Conservation (phyloP, 495 filamentous ascomycete species). For the Immersiella caudata region DNA sequence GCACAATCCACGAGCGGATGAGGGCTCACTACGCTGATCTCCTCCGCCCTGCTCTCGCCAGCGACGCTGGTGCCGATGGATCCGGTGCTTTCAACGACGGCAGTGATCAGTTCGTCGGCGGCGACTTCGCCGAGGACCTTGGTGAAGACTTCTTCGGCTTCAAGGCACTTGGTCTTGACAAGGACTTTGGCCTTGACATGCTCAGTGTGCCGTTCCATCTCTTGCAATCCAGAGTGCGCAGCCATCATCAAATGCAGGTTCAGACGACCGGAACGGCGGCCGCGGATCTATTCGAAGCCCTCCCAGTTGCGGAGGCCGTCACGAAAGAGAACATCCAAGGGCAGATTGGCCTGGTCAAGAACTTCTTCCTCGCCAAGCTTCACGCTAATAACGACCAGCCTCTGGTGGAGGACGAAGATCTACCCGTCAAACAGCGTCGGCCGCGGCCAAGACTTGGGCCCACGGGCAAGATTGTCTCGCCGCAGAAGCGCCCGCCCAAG, state of each 20-base stretch:
- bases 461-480: slow-evolving; percentile 90
- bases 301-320: slow-evolving; percentile 75
- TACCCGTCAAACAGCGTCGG: slow-evolving; percentile 86
- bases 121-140: slow-evolving; percentile 96
- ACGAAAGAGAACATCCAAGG: slow-evolving; percentile 72
- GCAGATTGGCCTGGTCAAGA: slow-evolving; percentile 83
- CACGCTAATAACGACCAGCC: slow-evolving; percentile 78
- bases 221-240: slow-evolving; percentile 86
- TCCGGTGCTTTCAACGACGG: slow-evolving; percentile 91
- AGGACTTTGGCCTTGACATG: slow-evolving; percentile 80
- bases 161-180: slow-evolving; percentile 89
- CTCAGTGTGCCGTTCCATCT: slow-evolving; percentile 93
- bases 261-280: slow-evolving; percentile 56
- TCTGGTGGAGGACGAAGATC: slow-evolving; percentile 90
- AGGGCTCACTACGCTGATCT: slow-evolving; percentile 87
- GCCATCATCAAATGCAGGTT: slow-evolving; percentile 74
- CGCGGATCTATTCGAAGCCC: slow-evolving; percentile 67
- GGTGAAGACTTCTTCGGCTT: slow-evolving; percentile 99
- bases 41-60: slow-evolving; percentile 76
- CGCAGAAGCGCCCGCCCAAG: slow-evolving; percentile 82
- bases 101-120: slow-evolving; percentile 94
- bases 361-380: slow-evolving; percentile 87
- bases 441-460: slow-evolving; percentile 93
- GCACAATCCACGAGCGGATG: slow-evolving; percentile 88
- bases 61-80: slow-evolving; percentile 77